Conservation (phyloP, 75 land plant genomes). For the Pinus albicaulis region DNA sequence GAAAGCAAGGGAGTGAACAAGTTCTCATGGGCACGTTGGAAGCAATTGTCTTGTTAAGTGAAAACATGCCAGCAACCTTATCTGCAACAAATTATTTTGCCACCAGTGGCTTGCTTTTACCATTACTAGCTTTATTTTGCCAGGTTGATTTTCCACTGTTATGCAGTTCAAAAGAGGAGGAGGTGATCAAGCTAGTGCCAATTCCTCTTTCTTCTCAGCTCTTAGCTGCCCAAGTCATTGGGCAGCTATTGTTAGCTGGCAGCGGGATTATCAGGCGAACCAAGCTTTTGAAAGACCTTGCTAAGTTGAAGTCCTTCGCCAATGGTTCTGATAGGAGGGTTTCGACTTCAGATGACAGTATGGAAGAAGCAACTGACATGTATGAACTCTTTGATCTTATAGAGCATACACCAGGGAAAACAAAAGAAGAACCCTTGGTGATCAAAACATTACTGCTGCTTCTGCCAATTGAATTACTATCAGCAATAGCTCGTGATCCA, state of each 20-base stretch:
- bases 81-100: slow-evolving; percentile 39
- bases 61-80: slow-evolving; percentile 35
- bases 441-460: slow-evolving; percentile 28
- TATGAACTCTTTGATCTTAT: slow-evolving; percentile 45
- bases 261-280: slow-evolving; percentile 42
- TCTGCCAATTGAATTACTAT: slow-evolving; percentile 41
- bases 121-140: slow-evolving; percentile 43
- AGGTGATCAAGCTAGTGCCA: neutral
- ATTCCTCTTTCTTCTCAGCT: slow-evolving; percentile 16
- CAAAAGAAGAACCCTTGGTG: slow-evolving; percentile 19
- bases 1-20: slow-evolving; percentile 28
- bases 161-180: neutral
- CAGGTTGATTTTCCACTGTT: slow-evolving; percentile 25
- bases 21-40: slow-evolving; percentile 33
- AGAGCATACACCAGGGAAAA: slow-evolving; percentile 14
- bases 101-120: slow-evolving; percentile 26
- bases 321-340: slow-evolving; percentile 20
- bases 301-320: slow-evolving; percentile 19
- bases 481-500: slow-evolving; percentile 41
- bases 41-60: slow-evolving; percentile 29
- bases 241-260: slow-evolving; percentile 47
- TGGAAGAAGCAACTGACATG: slow-evolving; percentile 46
- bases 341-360: slow-evolving; percentile 18
- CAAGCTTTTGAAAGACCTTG: slow-evolving; percentile 42
- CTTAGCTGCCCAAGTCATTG: slow-evolving; percentile 38